Conservation (phyloP, 148 eudicot species). For the Chenopodium formosanum region DNA sequence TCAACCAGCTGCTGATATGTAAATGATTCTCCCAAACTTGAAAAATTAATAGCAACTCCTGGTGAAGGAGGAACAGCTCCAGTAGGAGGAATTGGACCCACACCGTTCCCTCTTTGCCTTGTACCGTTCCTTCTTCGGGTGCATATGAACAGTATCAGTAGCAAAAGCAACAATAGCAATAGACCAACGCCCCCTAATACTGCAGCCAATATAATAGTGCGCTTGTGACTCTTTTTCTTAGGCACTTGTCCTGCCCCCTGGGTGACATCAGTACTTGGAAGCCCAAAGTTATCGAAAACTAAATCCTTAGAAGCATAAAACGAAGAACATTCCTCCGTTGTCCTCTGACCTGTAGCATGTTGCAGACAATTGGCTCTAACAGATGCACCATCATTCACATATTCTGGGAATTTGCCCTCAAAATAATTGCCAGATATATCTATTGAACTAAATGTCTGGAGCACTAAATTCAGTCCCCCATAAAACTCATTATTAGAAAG, state of each 20-base stretch:
- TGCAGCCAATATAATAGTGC: conserved; percentile 57
- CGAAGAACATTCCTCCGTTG: conserved; percentile 45
- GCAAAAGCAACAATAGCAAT: conserved; percentile 42
- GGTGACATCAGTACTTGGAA: conserved; percentile 34
- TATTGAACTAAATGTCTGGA: conserved; percentile 50
- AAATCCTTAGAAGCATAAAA: conserved; percentile 61
- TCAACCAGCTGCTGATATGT: conserved; percentile 75
- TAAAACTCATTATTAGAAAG: conserved; percentile 66
- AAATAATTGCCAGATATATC: conserved; percentile 71
- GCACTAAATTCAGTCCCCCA: conserved; percentile 49
- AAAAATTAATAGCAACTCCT: conserved; percentile 43
- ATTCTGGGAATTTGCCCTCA: conserved; percentile 55
- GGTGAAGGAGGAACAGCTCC: conserved; percentile 46
- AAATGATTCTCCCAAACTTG: conserved; percentile 67
- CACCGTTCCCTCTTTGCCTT: conserved; percentile 51
- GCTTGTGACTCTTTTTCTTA: conserved; percentile 35
- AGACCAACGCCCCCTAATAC: conserved; percentile 70
- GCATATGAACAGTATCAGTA: conserved; percentile 47
- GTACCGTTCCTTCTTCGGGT: conserved; percentile 42
- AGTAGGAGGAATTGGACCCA: conserved; percentile 64
- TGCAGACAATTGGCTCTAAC: conserved; percentile 64
- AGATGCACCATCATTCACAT: conserved; percentile 35
- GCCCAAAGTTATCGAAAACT: conserved; percentile 71
- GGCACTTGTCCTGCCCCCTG: conserved; percentile 31
- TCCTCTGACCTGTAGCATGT: conserved; percentile 52